Conservation (phyloP, 2,329 filamentous ascomycete species). For the Zelopaecilomyces penicillatus region DNA sequence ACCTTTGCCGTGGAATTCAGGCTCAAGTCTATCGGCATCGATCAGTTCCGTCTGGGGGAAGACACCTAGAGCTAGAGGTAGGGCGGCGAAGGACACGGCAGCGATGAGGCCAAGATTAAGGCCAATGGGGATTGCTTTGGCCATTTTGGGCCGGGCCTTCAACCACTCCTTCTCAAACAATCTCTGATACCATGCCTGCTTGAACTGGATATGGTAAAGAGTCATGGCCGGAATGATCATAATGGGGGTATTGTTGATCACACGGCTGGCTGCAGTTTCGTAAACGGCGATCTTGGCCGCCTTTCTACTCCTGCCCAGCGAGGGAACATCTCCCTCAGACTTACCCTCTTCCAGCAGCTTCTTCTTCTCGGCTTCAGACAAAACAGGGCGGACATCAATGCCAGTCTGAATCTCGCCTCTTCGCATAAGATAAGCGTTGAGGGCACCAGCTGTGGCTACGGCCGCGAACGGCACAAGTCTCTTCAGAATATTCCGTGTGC, state of each 20-base stretch:
- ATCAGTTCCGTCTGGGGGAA: conserved; percentile 90
- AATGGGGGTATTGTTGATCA: conserved; percentile 90
- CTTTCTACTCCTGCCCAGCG: conserved; percentile 77
- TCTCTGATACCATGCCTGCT: conserved; percentile 30
- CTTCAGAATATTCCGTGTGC: conserved; percentile 65
- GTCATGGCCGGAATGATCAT: conserved; percentile 92
- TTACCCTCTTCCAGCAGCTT: conserved; percentile 48
- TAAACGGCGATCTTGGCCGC: conserved; percentile 84
- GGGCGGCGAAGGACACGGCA: conserved; percentile 74
- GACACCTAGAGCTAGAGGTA: conserved; percentile 81
- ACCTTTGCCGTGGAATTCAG: conserved; percentile 76
- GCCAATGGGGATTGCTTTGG: conserved; percentile 50
- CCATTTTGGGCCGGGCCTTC: conserved; percentile 61
- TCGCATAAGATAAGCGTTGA: conserved; percentile 98
- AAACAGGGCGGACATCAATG: conserved; percentile 84
- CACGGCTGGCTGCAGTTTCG: conserved; percentile 85
- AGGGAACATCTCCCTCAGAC: conserved; percentile 56
- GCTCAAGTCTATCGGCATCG: conserved; percentile 65
- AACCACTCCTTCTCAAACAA: conserved; percentile 65
- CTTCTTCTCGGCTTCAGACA: conserved; percentile 60
- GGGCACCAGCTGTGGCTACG: conserved; percentile 78
- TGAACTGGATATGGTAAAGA: conserved; percentile 68
- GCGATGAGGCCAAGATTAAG: conserved; percentile 85
- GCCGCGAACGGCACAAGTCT: conserved; percentile 95
- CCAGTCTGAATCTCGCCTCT: conserved; percentile 88